These are phyloP conservation scores for Fusarium drepaniforme DNA, from an alignment of 2,329 filamentous ascomycete genomes.

Conservation along the genomic window DNA sequence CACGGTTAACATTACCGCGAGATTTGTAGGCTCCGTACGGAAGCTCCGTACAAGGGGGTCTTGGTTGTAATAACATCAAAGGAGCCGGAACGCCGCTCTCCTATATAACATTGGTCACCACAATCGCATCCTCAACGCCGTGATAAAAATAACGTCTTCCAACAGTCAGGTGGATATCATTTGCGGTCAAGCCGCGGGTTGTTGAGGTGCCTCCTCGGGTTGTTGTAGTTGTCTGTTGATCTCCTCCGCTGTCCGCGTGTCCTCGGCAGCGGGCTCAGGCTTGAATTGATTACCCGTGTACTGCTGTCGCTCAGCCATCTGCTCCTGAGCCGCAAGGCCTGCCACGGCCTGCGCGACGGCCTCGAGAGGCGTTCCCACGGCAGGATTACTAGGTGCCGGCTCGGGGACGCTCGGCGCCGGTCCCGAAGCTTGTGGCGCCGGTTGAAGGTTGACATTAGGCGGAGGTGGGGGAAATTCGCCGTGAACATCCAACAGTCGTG, in stretches of 20 bases:
- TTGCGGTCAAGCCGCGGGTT: constrained; percentile 34
- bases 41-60: constrained; percentile 9
- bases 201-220: constrained; percentile 47
- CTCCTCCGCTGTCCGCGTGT: constrained; percentile 63
- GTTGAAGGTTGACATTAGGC: constrained; percentile 77
- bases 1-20: constrained; percentile 7
- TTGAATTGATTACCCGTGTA: constrained; percentile 52
- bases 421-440: constrained; percentile 39
- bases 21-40: not conserved
- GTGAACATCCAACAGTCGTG: constrained; percentile 84
- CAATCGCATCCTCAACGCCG: constrained; percentile 40
- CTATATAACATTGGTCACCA: constrained; percentile 29
- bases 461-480: constrained; percentile 89
- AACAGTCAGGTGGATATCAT: constrained; percentile 31
- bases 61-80: constrained; percentile 16
- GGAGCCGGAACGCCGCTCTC: constrained; percentile 42
- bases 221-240: constrained; percentile 67
- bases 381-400: constrained; percentile 42
- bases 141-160: constrained; percentile 19
- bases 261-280: constrained; percentile 54
- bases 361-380: constrained; percentile 57
- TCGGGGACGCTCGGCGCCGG: constrained; percentile 42
- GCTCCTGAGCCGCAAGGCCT: constrained; percentile 57
- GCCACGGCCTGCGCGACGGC: constrained; percentile 64
- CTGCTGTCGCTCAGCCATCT: constrained; percentile 52